phyloP scores from a whole-genome alignment of 352 stramenopile genomes.

The Elongisporangium undulatum region DNA sequence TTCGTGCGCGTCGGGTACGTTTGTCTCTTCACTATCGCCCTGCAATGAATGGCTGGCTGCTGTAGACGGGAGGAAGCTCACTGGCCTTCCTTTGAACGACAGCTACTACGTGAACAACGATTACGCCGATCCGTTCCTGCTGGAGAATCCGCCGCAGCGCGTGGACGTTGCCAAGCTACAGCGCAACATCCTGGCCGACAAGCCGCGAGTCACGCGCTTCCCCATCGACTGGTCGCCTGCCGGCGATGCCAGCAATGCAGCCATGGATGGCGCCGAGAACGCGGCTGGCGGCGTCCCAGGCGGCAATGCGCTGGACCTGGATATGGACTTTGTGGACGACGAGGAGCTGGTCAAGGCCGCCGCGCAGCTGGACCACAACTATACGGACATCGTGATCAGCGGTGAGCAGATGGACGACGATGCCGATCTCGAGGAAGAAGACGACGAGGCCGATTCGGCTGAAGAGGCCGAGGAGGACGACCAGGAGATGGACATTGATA shows the following conservation, averaged over 20 bases:
- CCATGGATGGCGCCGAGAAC: conserved; percentile 12
- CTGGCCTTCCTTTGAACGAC: background rate
- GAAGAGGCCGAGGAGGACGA: conserved; percentile 67
- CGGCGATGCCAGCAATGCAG: conserved; percentile 11
- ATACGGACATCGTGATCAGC: conserved; percentile 88
- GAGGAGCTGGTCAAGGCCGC: conserved; percentile 85
- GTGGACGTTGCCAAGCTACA: conserved; percentile 93
- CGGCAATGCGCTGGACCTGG: conserved; percentile 27
- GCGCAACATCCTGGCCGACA: conserved; percentile 96
- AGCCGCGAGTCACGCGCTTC: conserved; percentile 94
- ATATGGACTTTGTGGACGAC: conserved; percentile 80
- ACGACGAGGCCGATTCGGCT: conserved; percentile 43
- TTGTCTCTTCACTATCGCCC: background rate
- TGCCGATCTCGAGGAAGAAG: conserved; percentile 66
- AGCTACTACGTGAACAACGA: conserved; percentile 99
- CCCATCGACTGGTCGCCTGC: conserved; percentile 94
- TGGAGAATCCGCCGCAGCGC: conserved; percentile 69
- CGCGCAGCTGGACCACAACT: conserved; percentile 82
- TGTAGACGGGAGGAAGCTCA: background rate
- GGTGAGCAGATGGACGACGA: conserved; percentile 63
- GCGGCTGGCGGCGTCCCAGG: conserved; percentile 5
- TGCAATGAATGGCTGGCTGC: conserved; percentile 17
- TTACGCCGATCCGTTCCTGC: conserved; percentile 90
- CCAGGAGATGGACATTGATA: conserved; percentile 62
- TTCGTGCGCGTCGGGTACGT: conserved; percentile 91